Percentiles rank a stretch among this genome's conserved stretches.
Evolutionary conservation across 2,329 filamentous ascomycete species (phyloP).

Genomic region (Colletotrichum limetticola): DNA sequence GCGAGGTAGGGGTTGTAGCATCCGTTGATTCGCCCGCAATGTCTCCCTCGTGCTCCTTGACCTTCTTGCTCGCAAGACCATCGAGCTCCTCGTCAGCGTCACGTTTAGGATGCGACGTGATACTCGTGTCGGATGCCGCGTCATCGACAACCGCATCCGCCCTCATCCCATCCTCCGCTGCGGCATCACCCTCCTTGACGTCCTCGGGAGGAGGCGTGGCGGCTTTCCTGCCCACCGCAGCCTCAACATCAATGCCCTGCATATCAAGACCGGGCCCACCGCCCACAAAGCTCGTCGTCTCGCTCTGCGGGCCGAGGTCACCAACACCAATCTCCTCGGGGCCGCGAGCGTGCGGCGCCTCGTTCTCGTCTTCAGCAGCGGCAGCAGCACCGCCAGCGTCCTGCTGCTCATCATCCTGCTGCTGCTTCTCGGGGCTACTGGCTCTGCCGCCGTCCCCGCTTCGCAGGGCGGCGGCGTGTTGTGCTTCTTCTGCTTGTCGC

Average conservation of each 20-base stretch:
- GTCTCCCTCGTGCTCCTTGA: conserved; percentile 54
- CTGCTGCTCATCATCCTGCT: conserved; percentile 30
- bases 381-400: conserved; percentile 38
- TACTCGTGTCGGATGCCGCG: conserved; percentile 44
- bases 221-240: conserved; percentile 66
- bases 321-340: conserved; percentile 86
- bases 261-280: conserved; percentile 57
- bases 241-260: conserved; percentile 69
- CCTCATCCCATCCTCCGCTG: conserved; percentile 33
- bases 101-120: conserved; percentile 61
- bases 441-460: conserved; percentile 27
- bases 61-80: conserved; percentile 55
- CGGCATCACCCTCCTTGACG: conserved; percentile 30
- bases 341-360: conserved; percentile 83
- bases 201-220: conserved; percentile 42
- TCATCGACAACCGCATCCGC: conserved; percentile 36
- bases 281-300: conserved; percentile 49
- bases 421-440: conserved; percentile 33
- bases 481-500: conserved; percentile 44
- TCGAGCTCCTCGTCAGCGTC: conserved; percentile 62
- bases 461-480: conserved; percentile 30
- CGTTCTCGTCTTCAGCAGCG: conserved; percentile 63
- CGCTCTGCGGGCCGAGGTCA: conserved; percentile 82
- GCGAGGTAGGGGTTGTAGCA: background rate
- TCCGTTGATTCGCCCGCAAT: conserved; percentile 28